Evolutionary conservation across 352 stramenopile species (phyloP).

Genomic region (Globisporangium barbulae): DNA sequence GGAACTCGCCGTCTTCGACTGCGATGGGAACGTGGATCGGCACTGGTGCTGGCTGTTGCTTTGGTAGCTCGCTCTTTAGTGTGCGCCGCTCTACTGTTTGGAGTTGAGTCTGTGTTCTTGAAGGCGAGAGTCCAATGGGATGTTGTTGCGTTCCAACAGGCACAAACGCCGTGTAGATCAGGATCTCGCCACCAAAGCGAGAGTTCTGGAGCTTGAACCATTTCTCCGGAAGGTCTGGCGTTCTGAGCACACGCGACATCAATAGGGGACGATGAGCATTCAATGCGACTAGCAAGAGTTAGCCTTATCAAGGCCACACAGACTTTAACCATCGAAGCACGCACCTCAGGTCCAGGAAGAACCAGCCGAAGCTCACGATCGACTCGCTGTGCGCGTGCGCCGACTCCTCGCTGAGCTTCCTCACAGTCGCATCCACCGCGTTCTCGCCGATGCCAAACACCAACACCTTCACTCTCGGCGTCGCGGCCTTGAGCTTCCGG

Average conservation of each 20-base stretch:
- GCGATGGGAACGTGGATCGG: conserved; percentile 3
- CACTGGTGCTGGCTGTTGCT: not conserved
- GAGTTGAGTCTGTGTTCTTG: not conserved
- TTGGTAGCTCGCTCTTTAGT: not conserved
- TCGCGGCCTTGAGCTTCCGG: conserved; percentile 61
- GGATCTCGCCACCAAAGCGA: conserved; percentile 63
- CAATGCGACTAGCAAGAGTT: too few relatives aligned
- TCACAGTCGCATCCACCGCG: conserved; percentile 12
- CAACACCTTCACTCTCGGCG: conserved; percentile 63
- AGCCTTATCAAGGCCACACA: not conserved
- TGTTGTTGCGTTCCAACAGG: not conserved
- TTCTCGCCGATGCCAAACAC: conserved; percentile 56
- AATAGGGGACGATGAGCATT: not conserved
- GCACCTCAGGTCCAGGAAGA: conserved; percentile 78
- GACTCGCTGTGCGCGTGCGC: conserved; percentile 26
- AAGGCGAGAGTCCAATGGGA: not conserved
- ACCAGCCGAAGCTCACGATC: conserved; percentile 73
- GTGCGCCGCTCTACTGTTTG: not conserved
- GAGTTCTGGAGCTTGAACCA: conserved; percentile 78
- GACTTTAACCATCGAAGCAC: not conserved
- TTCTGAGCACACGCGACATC: conserved; percentile 25
- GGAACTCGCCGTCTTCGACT: conserved; percentile 38
- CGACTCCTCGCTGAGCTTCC: conserved; percentile 9
- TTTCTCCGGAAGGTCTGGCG: conserved; percentile 56
- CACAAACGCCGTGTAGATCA: conserved; percentile 34